These are phyloP conservation scores for Mimosa pudica DNA, from an alignment of 306 rosid genomes.

Conservation along the genomic window DNA sequence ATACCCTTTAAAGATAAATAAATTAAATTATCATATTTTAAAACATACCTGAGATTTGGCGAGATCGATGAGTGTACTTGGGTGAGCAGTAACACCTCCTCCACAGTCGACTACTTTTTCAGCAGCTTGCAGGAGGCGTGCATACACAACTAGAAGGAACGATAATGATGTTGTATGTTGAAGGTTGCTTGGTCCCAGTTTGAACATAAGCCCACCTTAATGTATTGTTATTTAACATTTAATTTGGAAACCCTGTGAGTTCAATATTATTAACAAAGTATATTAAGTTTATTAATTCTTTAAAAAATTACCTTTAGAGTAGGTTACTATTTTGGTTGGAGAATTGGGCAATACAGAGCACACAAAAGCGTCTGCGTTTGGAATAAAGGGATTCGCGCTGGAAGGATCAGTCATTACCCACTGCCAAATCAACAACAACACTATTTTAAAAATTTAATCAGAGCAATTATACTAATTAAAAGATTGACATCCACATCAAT, in stretches of 20 bases:
- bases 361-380: conserved; percentile 42
- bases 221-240: background rate
- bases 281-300: too few relatives aligned
- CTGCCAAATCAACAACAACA: conserved; percentile 26
- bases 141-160: conserved; percentile 51
- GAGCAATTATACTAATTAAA: background rate
- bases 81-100: background rate
- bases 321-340: conserved; percentile 36
- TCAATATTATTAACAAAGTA: too few relatives aligned
- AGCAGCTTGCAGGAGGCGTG: conserved; percentile 23
- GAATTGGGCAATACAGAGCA: conserved; percentile 54
- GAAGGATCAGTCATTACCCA: conserved; percentile 40
- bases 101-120: conserved; percentile 33
- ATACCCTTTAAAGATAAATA: too few relatives aligned
- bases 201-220: conserved; percentile 53
- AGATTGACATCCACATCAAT: background rate
- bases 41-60: conserved; percentile 39
- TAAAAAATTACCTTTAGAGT: conserved; percentile 41
- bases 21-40: too few relatives aligned
- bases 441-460: background rate
- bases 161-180: conserved; percentile 45
- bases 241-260: background rate
- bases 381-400: conserved; percentile 26
- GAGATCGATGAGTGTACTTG: conserved; percentile 31
- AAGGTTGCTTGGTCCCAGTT: conserved; percentile 41